Conservation (phyloP, 2,329 filamentous ascomycete genomes). For the Penicillium frequentans region DNA sequence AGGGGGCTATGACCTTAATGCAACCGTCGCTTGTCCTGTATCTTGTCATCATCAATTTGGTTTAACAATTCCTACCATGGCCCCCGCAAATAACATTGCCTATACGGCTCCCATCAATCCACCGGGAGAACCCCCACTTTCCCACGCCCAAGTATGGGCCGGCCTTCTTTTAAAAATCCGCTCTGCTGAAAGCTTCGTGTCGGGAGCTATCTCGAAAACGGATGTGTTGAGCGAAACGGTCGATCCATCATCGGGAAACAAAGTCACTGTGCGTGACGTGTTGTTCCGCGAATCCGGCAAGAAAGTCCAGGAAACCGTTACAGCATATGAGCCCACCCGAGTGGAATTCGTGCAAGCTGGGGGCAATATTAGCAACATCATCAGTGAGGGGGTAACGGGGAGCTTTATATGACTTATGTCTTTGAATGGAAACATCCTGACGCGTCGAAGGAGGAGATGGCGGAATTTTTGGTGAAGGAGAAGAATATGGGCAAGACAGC, state of each 20-base stretch:
- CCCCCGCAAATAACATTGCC: constrained; percentile 34
- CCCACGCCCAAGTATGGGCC: constrained; percentile 37
- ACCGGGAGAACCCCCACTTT: constrained; percentile 29
- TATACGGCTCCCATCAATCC: constrained; percentile 42
- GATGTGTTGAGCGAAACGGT: constrained; percentile 26
- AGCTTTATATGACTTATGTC: constrained; percentile 43
- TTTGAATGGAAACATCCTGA: constrained; percentile 42
- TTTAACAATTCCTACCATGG: constrained; percentile 8
- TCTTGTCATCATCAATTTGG: neutral
- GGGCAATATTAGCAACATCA: constrained; percentile 26
- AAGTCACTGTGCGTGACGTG: constrained; percentile 30
- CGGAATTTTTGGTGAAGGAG: constrained; percentile 15
- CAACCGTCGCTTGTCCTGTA: neutral
- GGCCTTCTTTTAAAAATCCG: constrained; percentile 31
- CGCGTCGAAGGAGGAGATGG: constrained; percentile 16
- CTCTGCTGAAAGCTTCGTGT: constrained; percentile 32
- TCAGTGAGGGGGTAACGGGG: constrained; percentile 32
- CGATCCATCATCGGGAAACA: constrained; percentile 22
- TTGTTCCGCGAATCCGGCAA: constrained; percentile 27
- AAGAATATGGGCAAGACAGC: constrained; percentile 20
- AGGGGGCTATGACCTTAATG: neutral
- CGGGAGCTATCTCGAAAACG: constrained; percentile 28
- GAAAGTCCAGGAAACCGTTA: constrained; percentile 27
- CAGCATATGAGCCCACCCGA: constrained; percentile 22
- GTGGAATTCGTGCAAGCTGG: constrained; percentile 31